Conservation (phyloP, 495 filamentous ascomycete genomes). For the Penicillium alfredii region DNA sequence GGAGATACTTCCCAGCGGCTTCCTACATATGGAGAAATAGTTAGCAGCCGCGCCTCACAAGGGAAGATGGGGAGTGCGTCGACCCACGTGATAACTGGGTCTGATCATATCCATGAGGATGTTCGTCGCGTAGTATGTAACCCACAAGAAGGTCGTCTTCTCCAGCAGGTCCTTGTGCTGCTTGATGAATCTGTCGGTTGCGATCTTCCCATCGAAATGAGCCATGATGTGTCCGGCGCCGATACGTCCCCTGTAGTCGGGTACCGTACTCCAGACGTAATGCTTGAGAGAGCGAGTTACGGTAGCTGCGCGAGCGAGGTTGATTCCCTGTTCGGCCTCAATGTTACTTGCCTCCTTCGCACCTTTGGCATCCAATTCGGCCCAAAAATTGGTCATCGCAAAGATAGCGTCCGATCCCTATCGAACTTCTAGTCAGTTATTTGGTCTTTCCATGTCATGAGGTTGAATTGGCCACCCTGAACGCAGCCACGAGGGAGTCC, state of each 20-base stretch:
- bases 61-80: too few relatives aligned
- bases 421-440: not conserved
- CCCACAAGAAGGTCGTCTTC: constrained; percentile 29
- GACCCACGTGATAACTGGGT: too few relatives aligned
- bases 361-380: constrained; percentile 7
- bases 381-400: constrained; percentile 47
- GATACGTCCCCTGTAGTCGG: constrained; percentile 7
- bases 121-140: constrained; percentile 15
- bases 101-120: too few relatives aligned
- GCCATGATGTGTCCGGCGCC: constrained; percentile 17
- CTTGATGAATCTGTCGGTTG: constrained; percentile 20
- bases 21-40: too few relatives aligned
- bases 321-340: constrained; percentile 18
- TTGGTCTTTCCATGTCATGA: too few relatives aligned
- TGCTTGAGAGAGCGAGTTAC: constrained; percentile 14
- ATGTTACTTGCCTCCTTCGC: constrained; percentile 3
- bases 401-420: constrained; percentile 42
- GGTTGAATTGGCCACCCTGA: too few relatives aligned
- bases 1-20: constrained; percentile 26
- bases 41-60: too few relatives aligned
- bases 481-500: constrained; percentile 34
- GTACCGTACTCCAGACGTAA: constrained; percentile 28
- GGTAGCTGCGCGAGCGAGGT: constrained; percentile 24
- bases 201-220: constrained; percentile 26
- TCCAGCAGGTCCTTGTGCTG: constrained; percentile 13